phyloP scores from a whole-genome alignment of 192 early-diverging fungal genomes.

The Oehlia diaphana region DNA sequence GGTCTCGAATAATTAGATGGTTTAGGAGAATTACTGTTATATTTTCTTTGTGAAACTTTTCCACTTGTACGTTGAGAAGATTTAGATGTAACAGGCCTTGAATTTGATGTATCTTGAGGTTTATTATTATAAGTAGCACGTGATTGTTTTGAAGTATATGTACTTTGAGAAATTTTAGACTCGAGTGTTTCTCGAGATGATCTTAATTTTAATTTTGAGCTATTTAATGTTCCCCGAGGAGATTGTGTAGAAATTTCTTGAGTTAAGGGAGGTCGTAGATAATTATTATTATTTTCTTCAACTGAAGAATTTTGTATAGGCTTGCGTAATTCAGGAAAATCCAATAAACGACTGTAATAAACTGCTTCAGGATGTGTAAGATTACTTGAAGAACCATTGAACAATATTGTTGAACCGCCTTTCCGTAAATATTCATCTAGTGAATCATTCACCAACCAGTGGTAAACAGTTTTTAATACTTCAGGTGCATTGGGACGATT shows the following conservation, averaged over 20 bases:
- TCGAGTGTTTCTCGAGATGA: neutral
- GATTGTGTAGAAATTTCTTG: neutral
- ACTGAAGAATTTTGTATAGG: neutral
- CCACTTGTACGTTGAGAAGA: neutral
- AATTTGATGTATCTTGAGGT: too few species aligned
- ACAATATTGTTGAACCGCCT: conserved; percentile 1
- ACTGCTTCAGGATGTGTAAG: conserved; percentile 11
- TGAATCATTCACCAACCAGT: conserved; percentile 23
- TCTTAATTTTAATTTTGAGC: neutral
- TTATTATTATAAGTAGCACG: too few species aligned
- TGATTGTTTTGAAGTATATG: neutral
- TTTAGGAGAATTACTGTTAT: neutral
- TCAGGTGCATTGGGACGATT: conserved; percentile 29
- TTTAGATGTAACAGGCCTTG: neutral
- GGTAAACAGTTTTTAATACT: conserved; percentile 3
- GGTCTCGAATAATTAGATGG: neutral
- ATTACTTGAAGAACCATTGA: neutral
- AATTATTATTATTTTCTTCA: neutral
- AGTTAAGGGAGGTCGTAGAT: neutral
- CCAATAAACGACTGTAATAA: conserved; percentile 27
- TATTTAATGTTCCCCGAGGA: neutral
- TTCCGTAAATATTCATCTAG: conserved; percentile 1
- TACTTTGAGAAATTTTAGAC: neutral
- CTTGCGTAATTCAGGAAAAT: conserved; percentile 15
- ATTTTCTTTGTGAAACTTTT: neutral